Evolutionary conservation across 352 stramenopile genomes (phyloP).

Genomic region (Globisporangium heterothallicum): DNA sequence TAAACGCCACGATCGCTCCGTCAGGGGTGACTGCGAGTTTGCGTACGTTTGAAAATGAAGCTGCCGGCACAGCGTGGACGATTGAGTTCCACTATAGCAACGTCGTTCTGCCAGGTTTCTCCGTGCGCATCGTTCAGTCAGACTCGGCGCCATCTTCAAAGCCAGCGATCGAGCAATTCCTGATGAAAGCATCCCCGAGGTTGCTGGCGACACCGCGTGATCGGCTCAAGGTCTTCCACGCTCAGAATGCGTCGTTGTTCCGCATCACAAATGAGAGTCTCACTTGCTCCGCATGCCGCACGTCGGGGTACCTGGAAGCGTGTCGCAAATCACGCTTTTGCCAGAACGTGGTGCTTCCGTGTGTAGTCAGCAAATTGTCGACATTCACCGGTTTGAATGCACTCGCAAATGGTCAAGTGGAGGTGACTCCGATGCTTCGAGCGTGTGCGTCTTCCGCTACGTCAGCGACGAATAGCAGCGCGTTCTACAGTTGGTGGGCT

Average conservation of each 20-base stretch:
- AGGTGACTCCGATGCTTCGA: conserved; percentile 3
- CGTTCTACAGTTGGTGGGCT: conserved; percentile 24
- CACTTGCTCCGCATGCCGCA: neutral
- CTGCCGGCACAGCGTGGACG: conserved; percentile 10
- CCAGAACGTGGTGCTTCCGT: conserved; percentile 12
- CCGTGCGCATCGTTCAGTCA: neutral
- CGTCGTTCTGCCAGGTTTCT: conserved; percentile 14
- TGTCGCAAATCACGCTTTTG: conserved; percentile 4
- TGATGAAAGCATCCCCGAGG: conserved; percentile 1
- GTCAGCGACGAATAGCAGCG: neutral
- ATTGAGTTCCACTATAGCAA: conserved; percentile 14
- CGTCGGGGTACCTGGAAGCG: neutral
- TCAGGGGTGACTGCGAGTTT: neutral
- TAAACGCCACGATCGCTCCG: neutral
- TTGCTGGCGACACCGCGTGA: neutral
- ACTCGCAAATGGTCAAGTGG: neutral
- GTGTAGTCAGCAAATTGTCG: conserved; percentile 3
- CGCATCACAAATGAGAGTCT: neutral
- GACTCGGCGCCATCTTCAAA: neutral
- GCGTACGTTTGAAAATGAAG: conserved; percentile 6
- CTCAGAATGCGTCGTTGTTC: too few relatives aligned
- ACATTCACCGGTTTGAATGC: neutral
- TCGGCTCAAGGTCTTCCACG: conserved; percentile 1
- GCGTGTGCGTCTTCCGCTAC: neutral
- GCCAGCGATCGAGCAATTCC: conserved; percentile 10